Conservation (phyloP, 108 stramenopile species). For the Cylindrotheca fusiformis region DNA sequence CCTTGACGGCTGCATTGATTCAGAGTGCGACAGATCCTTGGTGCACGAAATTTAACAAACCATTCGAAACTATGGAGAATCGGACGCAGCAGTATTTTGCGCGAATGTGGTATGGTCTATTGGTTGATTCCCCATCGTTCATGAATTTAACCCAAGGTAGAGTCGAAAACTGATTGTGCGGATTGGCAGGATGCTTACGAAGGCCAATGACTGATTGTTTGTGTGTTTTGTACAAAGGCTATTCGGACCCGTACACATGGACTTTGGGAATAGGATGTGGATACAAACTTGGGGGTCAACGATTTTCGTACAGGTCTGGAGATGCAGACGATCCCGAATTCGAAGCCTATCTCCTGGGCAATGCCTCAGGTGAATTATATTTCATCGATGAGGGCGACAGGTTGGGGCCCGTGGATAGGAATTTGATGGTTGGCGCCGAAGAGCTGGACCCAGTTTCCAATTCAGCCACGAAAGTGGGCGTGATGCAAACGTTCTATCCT, state of each 20-base stretch:
- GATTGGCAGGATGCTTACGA: too few relatives aligned
- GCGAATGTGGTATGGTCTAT: conserved; percentile 40
- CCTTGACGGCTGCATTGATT: conserved; percentile 9
- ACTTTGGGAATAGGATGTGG: conserved; percentile 46
- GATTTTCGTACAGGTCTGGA: conserved; percentile 24
- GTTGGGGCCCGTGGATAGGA: conserved; percentile 27
- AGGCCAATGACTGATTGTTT: too few relatives aligned
- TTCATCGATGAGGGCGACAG: conserved; percentile 41
- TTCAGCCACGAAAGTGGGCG: conserved; percentile 26
- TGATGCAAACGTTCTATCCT: conserved; percentile 34
- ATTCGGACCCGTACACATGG: conserved; percentile 44
- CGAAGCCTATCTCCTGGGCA: conserved; percentile 9
- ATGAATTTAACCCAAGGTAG: conserved; percentile 29
- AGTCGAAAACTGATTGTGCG: too few relatives aligned
- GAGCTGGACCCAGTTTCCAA: conserved; percentile 17
- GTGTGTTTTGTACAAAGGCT: too few relatives aligned
- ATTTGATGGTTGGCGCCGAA: conserved; percentile 33
- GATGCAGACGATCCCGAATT: conserved; percentile 7
- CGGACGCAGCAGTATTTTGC: conserved; percentile 32
- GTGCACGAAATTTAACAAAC: conserved; percentile 40
- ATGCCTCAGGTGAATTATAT: conserved; percentile 36
- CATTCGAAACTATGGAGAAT: conserved; percentile 12
- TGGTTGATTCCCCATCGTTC: conserved; percentile 27
- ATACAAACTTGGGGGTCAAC: conserved; percentile 32
- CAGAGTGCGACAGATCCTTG: conserved; percentile 9